These are phyloP conservation scores for Rhodamnia rubescens DNA, from an alignment of 345 rosid species.

Conservation along the genomic window DNA sequence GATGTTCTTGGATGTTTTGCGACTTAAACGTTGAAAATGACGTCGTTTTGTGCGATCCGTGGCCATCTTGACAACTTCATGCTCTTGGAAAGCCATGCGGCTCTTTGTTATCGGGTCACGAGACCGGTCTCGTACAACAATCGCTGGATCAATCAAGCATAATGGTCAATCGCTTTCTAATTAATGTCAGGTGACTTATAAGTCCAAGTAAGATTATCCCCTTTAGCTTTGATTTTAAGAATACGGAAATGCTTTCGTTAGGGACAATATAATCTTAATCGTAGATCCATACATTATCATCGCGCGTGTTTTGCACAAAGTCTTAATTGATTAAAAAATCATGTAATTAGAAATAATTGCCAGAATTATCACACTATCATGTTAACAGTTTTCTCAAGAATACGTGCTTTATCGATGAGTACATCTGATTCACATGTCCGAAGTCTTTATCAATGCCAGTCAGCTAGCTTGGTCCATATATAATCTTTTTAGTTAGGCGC, in stretches of 20 bases:
- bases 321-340: no score
- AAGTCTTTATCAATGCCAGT: background rate
- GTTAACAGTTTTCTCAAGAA: background rate
- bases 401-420: background rate
- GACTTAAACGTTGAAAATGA: fast-evolving
- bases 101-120: background rate
- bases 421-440: background rate
- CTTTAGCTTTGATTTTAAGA: background rate
- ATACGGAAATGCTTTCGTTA: background rate
- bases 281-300: no score
- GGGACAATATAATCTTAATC: no score
- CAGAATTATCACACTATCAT: no score
- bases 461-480: background rate
- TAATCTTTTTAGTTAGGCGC: background rate
- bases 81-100: background rate
- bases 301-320: no score
- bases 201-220: background rate
- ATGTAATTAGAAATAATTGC: no score
- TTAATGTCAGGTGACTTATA: background rate
- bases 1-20: background rate
- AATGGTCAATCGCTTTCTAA: background rate
- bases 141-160: background rate
- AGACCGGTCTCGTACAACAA: no score
- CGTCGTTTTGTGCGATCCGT: background rate
- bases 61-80: background rate